Base-by-base conservation (phyloP, 345 rosid genomes). In the Draba incana region DNA sequence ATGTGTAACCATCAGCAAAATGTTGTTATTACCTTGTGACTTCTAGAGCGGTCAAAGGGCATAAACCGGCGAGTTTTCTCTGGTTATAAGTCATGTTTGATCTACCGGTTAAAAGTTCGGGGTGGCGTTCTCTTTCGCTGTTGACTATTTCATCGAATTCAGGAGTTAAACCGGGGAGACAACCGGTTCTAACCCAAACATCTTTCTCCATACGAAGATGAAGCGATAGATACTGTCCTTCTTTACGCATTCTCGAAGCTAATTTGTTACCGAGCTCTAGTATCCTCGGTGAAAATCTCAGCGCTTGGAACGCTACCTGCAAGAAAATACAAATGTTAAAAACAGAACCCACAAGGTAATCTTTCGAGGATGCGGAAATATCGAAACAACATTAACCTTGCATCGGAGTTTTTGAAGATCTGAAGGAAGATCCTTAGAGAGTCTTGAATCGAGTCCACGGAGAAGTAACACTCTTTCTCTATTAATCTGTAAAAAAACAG, bases 381-480 rank as follows among this genome's bases (percentile, higher is more conserved):
- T 15, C 56, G 35, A 24, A 25, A 25, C 20, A 27, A 51, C 15
- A 25, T 51, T 51, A 35, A 51, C 68, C 84, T 95, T 95, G 87
- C 99, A 95, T 46, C 93, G 82, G 38, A 95, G 93, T 73, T 89
- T 92, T 74, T 89, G 99, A 59, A 92, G 98, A 85, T 95, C 99
- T 1, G 97, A 81, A 64, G 97, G 96, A 65, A 95, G 88, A 56
- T 92, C 96, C 56, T 92, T 92, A 13, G 99, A 92, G 44, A 95
- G 92, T 76, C 99, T 86, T 10, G 99, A 95, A 77, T 95, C 99
- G 42, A 95, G 76, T 16, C 99, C 97, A 25, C 99, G 90, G 49
- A 95, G 77, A 57, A 95, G 97, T 80, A 95, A 69, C 33, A 92
- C 98, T 23, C 92, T 91, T 64, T 92, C 98, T 66, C 98, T 81